Evolutionary conservation across 257 asterid species (phyloP).

Genomic region (Penstemon barbatus): DNA sequence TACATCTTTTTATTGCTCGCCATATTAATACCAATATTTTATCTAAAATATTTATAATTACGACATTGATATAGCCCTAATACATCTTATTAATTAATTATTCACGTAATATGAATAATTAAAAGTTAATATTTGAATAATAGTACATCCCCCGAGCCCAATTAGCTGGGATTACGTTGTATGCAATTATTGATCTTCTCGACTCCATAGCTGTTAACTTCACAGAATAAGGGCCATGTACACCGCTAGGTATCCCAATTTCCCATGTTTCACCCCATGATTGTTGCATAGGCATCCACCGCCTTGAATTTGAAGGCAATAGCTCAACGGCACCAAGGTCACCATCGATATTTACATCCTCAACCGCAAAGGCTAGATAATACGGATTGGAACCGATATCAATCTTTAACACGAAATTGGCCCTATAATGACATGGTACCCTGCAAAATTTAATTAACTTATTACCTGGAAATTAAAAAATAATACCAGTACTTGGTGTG

Average conservation of each 20-base stretch:
- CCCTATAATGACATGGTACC: slow-evolving; percentile 31
- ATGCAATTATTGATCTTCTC: slow-evolving; percentile 8
- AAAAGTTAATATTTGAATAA: slow-evolving; percentile 21
- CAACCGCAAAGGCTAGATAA: slow-evolving; percentile 36
- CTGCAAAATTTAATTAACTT: slow-evolving; percentile 14
- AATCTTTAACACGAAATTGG: slow-evolving; percentile 29
- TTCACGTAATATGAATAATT: neutral
- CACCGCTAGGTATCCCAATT: neutral
- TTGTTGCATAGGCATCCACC: slow-evolving; percentile 36
- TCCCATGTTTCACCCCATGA: slow-evolving; percentile 41
- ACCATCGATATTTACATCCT: slow-evolving; percentile 44
- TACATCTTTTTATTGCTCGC: too few species aligned
- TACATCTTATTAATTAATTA: too few species aligned
- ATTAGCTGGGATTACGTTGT: slow-evolving; percentile 33
- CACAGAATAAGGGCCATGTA: slow-evolving; percentile 38
- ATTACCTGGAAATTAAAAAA: too few species aligned
- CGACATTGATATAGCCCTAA: too few species aligned
- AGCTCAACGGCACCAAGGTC: slow-evolving; percentile 35
- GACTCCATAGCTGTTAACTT: slow-evolving; percentile 33
- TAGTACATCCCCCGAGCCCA: slow-evolving; percentile 37
- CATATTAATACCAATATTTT: too few species aligned
- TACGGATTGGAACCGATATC: slow-evolving; percentile 29
- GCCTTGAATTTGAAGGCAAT: slow-evolving; percentile 16
- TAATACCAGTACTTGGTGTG: too few species aligned
- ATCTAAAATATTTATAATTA: too few species aligned